Conservation (phyloP, 202 grass and related monocot species). For the Setaria italica region DNA sequence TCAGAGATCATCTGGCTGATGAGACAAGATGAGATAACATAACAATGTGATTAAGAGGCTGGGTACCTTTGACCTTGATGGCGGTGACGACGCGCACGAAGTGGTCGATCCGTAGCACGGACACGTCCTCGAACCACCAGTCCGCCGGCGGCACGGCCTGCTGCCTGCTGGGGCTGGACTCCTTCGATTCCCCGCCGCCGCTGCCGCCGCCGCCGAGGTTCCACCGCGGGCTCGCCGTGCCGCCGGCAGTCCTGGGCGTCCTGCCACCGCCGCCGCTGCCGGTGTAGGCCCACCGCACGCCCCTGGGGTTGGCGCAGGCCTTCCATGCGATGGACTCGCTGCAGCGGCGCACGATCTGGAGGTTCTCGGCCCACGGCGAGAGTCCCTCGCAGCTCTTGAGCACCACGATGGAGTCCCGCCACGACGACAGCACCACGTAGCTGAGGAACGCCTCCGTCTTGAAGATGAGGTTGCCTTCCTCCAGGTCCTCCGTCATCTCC, state of each 20-base stretch:
- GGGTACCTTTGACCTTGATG: slow-evolving; percentile 90
- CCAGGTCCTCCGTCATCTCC: slow-evolving; percentile 99
- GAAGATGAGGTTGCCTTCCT: slow-evolving; percentile 99
- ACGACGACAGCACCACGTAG: slow-evolving; percentile 96
- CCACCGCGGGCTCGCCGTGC: slow-evolving; percentile 65
- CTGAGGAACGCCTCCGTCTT: slow-evolving; percentile 97
- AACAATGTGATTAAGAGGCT: neutral
- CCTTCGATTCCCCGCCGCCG: slow-evolving; percentile 62
- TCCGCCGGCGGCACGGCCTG: slow-evolving; percentile 64
- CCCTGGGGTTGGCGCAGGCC: slow-evolving; percentile 89
- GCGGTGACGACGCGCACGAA: slow-evolving; percentile 90
- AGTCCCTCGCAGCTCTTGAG: slow-evolving; percentile 93
- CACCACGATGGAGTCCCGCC: slow-evolving; percentile 91
- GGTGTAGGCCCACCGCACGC: slow-evolving; percentile 91
- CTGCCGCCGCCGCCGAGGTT: slow-evolving; percentile 41
- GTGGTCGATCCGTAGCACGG: slow-evolving; percentile 88
- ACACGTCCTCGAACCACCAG: slow-evolving; percentile 98
- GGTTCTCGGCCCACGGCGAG: slow-evolving; percentile 96
- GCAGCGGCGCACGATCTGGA: slow-evolving; percentile 92
- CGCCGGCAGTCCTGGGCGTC: neutral
- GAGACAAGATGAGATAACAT: no score
- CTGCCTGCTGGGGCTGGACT: slow-evolving; percentile 73
- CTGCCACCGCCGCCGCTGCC: slow-evolving; percentile 3
- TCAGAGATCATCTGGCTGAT: no score
- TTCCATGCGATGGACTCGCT: slow-evolving; percentile 99